Base-by-base conservation (phyloP, 768 basidiomycete species). In the Phanerodontia chrysosporium region DNA sequence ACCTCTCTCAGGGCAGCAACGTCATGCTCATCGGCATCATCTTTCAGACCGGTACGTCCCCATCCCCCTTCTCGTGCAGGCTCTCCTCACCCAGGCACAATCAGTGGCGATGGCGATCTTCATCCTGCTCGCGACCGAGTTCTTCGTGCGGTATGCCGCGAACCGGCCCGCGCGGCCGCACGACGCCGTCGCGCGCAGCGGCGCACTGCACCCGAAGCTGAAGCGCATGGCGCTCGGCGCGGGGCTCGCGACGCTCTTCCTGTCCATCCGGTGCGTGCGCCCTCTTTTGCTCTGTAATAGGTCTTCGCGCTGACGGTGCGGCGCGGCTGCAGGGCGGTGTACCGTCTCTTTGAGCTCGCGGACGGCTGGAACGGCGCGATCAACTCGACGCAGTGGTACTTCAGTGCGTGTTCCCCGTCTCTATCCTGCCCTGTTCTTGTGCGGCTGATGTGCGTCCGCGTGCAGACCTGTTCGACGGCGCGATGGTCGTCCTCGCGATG, bases 1-100 rank as follows among this genome's bases (percentile, higher is more conserved):
- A 22, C 22, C n/a, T 46, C 45, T 21, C 51, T 0, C 56, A 77
- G 74, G 83, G 82, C 7, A 78, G 75, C 18, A 65, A 79, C 49
- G 75, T 85, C 65, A 86, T 87, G 84, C 75, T 86, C 13, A 82
- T 72, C 0, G 87, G 86, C 49, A 87, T 89, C 60, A 73, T 74
- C 16, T 78, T 87, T 64, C 86, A 89, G 65, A 69, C 85, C 57
- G 68, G 78, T 78, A 42, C 51, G 76, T 69, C 22, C 3, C 16
- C 1, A 2, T 2, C 24, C 28, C 13, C 25, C 30, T 35, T 12
- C 22, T 21, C 4, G 13, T 36, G n/a, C 10, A 25, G 18, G 35
- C 42, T 28, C 13, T 45, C 9, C 27, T 44, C 42, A 44, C 14
- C 55, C 53, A 5, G 3, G 16, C 27, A 1, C 12, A 51, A 32